Conservation (phyloP, 768 basidiomycete genomes). For the Lentinula raphanica region DNA sequence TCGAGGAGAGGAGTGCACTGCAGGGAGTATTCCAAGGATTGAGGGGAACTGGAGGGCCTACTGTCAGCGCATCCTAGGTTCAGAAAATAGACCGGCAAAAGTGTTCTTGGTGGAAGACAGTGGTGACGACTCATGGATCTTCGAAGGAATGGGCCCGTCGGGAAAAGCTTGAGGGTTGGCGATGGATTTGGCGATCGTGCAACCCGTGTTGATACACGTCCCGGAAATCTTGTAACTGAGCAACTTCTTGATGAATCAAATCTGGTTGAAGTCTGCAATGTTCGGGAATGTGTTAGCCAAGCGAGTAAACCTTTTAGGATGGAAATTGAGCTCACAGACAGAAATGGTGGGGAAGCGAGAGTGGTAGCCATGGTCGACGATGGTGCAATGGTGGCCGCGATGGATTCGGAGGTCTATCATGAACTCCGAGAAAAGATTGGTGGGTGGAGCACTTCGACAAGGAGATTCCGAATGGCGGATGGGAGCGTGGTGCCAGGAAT, state of each 20-base stretch:
- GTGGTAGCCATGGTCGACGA: constrained; percentile 1
- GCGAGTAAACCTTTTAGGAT: neutral
- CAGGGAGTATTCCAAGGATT: too few relatives aligned
- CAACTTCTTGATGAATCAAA: neutral
- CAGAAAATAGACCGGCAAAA: neutral
- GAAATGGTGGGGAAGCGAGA: neutral
- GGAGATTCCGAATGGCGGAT: neutral
- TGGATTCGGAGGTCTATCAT: neutral
- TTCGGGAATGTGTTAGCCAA: neutral
- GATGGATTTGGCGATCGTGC: neutral
- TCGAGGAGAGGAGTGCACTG: too few relatives aligned
- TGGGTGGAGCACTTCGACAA: neutral
- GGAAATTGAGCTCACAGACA: neutral
- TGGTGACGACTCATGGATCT: neutral
- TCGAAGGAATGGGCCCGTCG: neutral
- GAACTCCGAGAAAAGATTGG: neutral
- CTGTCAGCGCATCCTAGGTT: neutral
- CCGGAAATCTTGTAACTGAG: neutral
- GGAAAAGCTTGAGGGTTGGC: neutral
- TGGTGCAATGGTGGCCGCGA: constrained; percentile 7
- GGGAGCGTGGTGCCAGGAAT: neutral
- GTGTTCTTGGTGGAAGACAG: neutral
- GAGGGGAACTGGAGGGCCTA: neutral
- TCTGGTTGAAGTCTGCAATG: neutral
- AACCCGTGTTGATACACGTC: neutral